Base-by-base conservation (phyloP, 2,329 filamentous ascomycete genomes). In the Aspergillus quadrilineatus region DNA sequence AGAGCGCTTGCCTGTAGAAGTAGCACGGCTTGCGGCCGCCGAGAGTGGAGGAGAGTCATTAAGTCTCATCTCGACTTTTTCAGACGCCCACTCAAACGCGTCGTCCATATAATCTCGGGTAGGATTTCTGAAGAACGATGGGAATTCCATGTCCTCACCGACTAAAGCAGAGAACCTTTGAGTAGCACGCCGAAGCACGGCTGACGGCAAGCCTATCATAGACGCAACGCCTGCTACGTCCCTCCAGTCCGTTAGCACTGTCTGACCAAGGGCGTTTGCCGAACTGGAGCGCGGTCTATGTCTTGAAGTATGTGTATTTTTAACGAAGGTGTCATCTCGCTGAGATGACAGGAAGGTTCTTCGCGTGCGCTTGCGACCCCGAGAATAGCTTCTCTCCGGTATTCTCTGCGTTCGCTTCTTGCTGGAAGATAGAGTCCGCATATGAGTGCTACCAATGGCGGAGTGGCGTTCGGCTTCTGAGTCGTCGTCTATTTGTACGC, bases 211-310 rank as follows among this genome's bases (percentile, higher is more conserved):
- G 0, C 89, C 90, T 1, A 83, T 83, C 49, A 95, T 75, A 0
- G 89, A 82, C 2, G 93, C 93, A 0, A 91, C 80, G 0, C 89
- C 89, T 29, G 97, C 75, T 1, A 97, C 83, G 63, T 96, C 90
- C 63, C 86, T 89, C 93, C 93, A 97, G 74, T 95, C 89, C 22
- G 89, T 82, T 10, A 85, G 75, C 29, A 68, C 67, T 15, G 49
- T 9, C 32, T 15, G 29, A 14, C 28, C n/a, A n/a, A 44, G 15
- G 51, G 2, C 53, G 44, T 28, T 14, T 44, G 29, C 41, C 43
- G 52, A 51, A 48, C 26, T 39, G 46, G 26, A 43, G 43, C 55
- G 44, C 41, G 53, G 43, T 17, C 17, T n/a, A n/a, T 9, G 51
- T 17, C 58, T 57, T 12, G 59, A 60, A 42, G 49, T 53, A 22